Conservation (phyloP, 2,329 filamentous ascomycete species). For the Aureobasidium sp. region DNA sequence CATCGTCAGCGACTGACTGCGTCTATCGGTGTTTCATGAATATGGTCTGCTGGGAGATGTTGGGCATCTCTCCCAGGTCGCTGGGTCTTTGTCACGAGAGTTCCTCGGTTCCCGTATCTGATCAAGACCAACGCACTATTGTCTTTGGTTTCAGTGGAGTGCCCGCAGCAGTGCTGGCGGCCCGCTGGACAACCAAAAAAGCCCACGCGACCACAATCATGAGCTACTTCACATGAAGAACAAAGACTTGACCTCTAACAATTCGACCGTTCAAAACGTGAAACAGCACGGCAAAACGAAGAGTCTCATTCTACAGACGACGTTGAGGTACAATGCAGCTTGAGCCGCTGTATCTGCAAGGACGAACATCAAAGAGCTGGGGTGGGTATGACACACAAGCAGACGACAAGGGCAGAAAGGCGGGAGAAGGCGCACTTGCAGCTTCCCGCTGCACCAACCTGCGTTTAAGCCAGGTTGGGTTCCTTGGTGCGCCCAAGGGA, state of each 20-base stretch:
- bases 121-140: neutral
- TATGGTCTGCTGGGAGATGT: conserved; percentile 4
- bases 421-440: conserved; percentile 14
- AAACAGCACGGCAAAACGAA: neutral
- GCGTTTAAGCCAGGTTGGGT: conserved; percentile 6
- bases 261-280: neutral
- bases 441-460: neutral
- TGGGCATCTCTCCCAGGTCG: conserved; percentile 9
- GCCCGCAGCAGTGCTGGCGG: neutral
- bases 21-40: conserved; percentile 6
- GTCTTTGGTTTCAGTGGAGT: neutral
- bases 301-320: neutral
- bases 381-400: conserved; percentile 1
- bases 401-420: conserved; percentile 13
- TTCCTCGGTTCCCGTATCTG: conserved; percentile 9
- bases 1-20: conserved; percentile 3
- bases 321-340: conserved; percentile 8
- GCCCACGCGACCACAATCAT: neutral
- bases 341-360: conserved; percentile 14
- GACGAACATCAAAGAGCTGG: conserved; percentile 8
- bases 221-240: neutral
- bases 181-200: neutral
- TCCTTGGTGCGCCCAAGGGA: neutral
- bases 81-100: conserved; percentile 6
- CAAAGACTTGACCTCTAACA: neutral